Base-by-base conservation (phyloP, 2,329 filamentous ascomycete species). In the Xylariaceae sp. region DNA sequence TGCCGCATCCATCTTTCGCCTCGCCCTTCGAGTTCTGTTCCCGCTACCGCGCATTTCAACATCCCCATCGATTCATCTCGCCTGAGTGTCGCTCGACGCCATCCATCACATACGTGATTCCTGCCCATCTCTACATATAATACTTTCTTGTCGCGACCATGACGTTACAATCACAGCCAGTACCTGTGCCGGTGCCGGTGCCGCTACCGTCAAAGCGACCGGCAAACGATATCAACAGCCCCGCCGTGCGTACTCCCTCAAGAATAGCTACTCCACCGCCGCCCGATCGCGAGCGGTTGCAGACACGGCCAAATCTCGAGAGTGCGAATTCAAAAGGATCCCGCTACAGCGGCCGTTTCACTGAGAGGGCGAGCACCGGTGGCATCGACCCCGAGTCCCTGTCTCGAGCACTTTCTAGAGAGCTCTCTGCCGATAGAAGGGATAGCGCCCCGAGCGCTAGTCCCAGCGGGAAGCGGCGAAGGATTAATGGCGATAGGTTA, bases 401-500 rank as follows among this genome's bases (percentile, higher is more conserved):
- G 35, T 77, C 82, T 50, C 74, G 72, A 55, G 80, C 80, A 21
- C 66, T 84, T 43, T 71, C 80, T 11, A 74, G 79, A 56, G 81
- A 83, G 59, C 66, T 81, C n/a, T 75, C 77, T 54, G 73, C 73
- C 26, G 74, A 79, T 13, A 77, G 78, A 51, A 73, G 79, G 50
- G 80, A 83, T 49, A 79, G 77, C 58, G 79, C 80, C 1, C 77
- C 80, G 0, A 75, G 75, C 42, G 76, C 76, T 2, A 85, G 80
- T 59, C 82, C 82, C 30, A 79, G 79, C 67, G 74, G 82, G 63
- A 85, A 85, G 63, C 76, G 82, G 26, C 81, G 84, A 60, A 74
- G 82, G 50, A 81, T 85, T 59, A 82, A 84, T 58, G 82, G 79
- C 47, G 82, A 85, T 62, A 79, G 82, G 87, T 89, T 30, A 63